These are phyloP conservation scores for Citrullus amarus DNA, from an alignment of 306 rosid genomes.

Conservation along the genomic window DNA sequence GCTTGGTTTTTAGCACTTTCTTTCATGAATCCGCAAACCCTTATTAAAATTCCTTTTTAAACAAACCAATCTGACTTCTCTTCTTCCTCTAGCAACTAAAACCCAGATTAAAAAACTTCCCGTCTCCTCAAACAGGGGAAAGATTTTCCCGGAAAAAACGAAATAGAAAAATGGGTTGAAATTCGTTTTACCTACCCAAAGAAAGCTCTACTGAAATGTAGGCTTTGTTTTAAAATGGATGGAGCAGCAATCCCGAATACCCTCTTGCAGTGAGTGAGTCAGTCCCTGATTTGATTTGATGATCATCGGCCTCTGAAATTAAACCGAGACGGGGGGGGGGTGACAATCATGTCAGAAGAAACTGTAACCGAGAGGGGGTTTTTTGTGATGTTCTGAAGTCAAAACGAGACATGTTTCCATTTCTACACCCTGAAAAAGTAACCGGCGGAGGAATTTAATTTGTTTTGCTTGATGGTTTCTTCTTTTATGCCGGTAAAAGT, in stretches of 20 bases:
- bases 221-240: not conserved
- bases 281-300: not conserved
- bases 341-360: slow-evolving; percentile 4
- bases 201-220: not conserved
- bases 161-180: not conserved
- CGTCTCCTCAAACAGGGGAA: not conserved
- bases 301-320: not conserved
- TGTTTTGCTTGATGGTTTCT: not conserved
- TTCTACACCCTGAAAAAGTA: not conserved
- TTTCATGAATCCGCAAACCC: not conserved
- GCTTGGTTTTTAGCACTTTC: not conserved
- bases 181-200: not conserved
- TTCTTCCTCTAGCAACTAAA: not conserved
- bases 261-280: not conserved
- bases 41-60: not conserved
- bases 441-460: not conserved
- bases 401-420: not conserved
- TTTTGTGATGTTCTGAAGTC: not conserved
- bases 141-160: not conserved
- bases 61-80: not conserved
- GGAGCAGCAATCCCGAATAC: slow-evolving; percentile 1
- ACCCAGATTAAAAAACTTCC: not conserved
- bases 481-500: slow-evolving; percentile 9
- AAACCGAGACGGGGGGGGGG: not conserved
- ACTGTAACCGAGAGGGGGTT: not conserved